Conservation (phyloP, 305 asterid species). For the Withania somnifera region DNA sequence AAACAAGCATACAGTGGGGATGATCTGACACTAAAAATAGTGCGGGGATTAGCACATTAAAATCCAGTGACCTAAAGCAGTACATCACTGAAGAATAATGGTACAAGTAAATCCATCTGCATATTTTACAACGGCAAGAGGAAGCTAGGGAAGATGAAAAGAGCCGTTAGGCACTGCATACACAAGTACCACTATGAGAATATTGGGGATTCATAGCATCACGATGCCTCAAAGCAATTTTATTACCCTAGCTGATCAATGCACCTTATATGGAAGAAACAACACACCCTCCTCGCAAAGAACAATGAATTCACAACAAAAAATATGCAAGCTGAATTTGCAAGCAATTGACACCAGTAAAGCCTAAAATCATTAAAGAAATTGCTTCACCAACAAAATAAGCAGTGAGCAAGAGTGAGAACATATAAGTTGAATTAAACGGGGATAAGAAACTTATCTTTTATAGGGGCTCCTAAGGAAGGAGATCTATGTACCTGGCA, state of each 20-base stretch:
- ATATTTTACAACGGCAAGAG: not conserved
- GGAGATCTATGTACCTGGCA: constrained; percentile 54
- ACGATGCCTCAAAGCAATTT: not conserved
- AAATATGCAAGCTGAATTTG: not conserved
- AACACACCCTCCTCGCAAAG: not conserved
- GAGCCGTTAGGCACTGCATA: not conserved
- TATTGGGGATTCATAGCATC: not conserved
- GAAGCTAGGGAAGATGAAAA: not conserved
- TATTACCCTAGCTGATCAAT: not conserved
- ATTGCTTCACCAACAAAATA: not conserved
- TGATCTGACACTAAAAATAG: not conserved
- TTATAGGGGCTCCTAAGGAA: not conserved
- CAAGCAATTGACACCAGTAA: not conserved
- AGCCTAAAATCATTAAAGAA: not conserved
- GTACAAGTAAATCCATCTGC: not conserved
- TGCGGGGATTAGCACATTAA: not conserved
- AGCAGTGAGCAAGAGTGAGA: not conserved
- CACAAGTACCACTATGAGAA: not conserved
- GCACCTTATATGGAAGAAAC: not conserved
- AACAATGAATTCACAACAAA: not conserved
- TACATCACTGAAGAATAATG: not conserved
- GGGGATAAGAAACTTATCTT: not conserved
- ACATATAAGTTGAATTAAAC: not conserved
- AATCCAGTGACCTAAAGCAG: not conserved
- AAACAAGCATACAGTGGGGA: not conserved